These are phyloP conservation scores for Plectosphaerella cucumerina DNA, from an alignment of 2,329 filamentous ascomycete genomes.

Conservation along the genomic window DNA sequence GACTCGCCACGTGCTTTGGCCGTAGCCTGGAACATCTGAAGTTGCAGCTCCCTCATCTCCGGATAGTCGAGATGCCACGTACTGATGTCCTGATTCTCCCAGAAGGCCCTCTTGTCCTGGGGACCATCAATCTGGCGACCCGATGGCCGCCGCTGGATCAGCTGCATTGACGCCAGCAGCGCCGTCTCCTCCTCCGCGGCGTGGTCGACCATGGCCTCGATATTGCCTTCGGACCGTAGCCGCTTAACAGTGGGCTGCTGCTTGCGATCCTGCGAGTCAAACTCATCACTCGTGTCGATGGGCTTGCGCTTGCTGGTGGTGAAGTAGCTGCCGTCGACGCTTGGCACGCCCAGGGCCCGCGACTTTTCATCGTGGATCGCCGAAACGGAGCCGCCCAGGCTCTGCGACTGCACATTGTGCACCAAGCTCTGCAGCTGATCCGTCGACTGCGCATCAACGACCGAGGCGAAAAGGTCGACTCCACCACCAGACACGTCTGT, in stretches of 20 bases:
- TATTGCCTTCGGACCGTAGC: conserved; percentile 45
- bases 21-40: conserved; percentile 49
- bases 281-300: conserved; percentile 49
- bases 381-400: conserved; percentile 46
- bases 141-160: conserved; percentile 42
- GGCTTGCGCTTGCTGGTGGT: conserved; percentile 52
- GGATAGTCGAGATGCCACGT: conserved; percentile 62
- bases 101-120: conserved; percentile 53
- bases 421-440: conserved; percentile 49
- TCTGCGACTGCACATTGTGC: conserved; percentile 51
- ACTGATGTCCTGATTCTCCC: conserved; percentile 46
- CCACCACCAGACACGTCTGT: conserved; percentile 1
- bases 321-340: conserved; percentile 26
- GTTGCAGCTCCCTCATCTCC: conserved; percentile 58
- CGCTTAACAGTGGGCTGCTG: conserved; percentile 51
- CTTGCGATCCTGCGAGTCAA: conserved; percentile 23
- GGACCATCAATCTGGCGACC: conserved; percentile 55
- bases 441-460: conserved; percentile 33
- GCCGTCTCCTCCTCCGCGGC: conserved; percentile 37
- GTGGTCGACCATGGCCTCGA: conserved; percentile 26
- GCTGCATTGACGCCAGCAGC: conserved; percentile 45
- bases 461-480: conserved; percentile 15
- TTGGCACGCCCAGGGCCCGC: conserved; percentile 9
- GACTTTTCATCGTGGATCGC: conserved; percentile 28
- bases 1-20: conserved; percentile 45